Base-by-base conservation (phyloP, 1,284 basidiomycete genomes). In the Naganishia sp. region DNA sequence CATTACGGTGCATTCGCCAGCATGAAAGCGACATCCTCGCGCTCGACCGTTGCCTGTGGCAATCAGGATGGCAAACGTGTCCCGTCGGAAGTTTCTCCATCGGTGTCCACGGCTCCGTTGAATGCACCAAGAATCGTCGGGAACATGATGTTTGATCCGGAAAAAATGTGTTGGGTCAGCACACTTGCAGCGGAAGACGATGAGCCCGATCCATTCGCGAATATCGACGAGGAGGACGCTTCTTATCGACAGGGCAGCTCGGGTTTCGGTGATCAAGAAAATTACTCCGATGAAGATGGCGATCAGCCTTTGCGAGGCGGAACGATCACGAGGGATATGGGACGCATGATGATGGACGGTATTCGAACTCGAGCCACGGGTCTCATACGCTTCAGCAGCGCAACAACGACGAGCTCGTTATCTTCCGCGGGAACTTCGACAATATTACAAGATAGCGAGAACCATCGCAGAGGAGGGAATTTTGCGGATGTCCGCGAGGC, bases 111-210 rank as follows among this genome's bases (percentile, higher is more conserved):
- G 0, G 52, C 68, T 1, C 21, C 58, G 1, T 43, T 61, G 2
- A 53, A 67, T 31, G 71, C 75, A 23, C 70, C 77, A 11, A 85
- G 91, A 63, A 87, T 94, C 73, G 94, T 97, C 15, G 94, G 94
- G 60, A 93, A 94, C 81, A 98, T 98, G 94, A 86, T 93, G 57
- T 98, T 98, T 73, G 94, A 98, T 80, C 93, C 95, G 1, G 76
- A 86, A 60, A 86, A 87, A 47, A 96, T 97, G 92, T 90, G 90
- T 74, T 98, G 94, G 94, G 86, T 94, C 73, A 91, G 88, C 62
- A 89, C 85, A 55, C 81, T 89, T 52, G 83, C 88, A 3, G 87
- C 90, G 9, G 94, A 94, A 67, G 92, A 95, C 73, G 92, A 94
- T 47, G 93, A 95, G 76, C 89, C 90, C 15, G 93, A 96, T 74